phyloP scores from a whole-genome alignment of 2,329 filamentous ascomycete species.

The Cercospora canescens region DNA sequence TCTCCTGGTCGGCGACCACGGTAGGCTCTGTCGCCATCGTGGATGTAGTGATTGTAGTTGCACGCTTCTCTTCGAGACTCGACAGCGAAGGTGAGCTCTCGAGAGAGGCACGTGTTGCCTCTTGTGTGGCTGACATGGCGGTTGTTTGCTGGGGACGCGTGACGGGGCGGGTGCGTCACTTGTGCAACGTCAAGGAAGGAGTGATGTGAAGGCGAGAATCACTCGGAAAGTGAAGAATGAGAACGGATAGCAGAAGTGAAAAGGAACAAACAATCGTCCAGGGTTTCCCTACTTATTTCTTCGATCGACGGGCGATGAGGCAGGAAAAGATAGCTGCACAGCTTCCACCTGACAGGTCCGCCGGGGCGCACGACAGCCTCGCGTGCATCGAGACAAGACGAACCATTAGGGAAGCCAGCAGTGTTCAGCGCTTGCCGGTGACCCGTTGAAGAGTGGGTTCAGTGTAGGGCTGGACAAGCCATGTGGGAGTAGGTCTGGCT shows the following conservation, averaged over 20 bases:
- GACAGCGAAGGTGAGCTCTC: background rate
- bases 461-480: background rate
- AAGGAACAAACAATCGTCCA: background rate
- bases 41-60: conserved; percentile 5
- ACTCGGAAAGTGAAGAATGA: background rate
- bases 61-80: conserved; percentile 5
- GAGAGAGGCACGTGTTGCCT: background rate
- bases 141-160: background rate
- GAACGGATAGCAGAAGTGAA: background rate
- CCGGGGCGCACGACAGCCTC: background rate
- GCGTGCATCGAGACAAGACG: background rate
- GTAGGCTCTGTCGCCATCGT: background rate
- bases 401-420: background rate
- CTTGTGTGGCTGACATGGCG: background rate
- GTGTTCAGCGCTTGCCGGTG: background rate
- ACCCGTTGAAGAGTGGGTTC: background rate
- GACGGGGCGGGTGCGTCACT: background rate
- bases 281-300: background rate
- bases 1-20: background rate
- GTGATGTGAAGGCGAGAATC: background rate
- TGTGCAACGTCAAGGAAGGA: background rate
- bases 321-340: background rate
- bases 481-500: background rate
- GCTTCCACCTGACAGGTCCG: background rate
- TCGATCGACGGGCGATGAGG: background rate